phyloP scores from a whole-genome alignment of 2,329 filamentous ascomycete genomes.

The Penicillium sp. region DNA sequence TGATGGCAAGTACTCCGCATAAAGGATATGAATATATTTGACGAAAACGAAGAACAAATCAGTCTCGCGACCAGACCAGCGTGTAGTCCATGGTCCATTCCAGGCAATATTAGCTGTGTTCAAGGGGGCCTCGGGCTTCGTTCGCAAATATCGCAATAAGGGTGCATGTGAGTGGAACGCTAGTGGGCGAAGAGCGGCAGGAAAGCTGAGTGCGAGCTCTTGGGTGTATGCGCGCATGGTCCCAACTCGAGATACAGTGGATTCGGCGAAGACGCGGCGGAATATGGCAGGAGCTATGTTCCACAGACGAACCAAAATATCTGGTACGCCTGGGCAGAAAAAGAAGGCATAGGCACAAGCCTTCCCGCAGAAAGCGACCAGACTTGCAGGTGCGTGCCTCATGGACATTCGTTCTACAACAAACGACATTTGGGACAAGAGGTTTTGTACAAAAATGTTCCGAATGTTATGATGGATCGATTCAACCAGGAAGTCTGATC shows the following conservation, averaged over 20 bases:
- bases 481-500: slow-evolving; percentile 67
- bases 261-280: slow-evolving; percentile 69
- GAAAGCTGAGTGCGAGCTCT: slow-evolving; percentile 69
- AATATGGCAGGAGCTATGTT: slow-evolving; percentile 67
- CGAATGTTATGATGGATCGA: slow-evolving; percentile 86
- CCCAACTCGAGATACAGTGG: slow-evolving; percentile 60
- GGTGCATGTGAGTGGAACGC: slow-evolving; percentile 63
- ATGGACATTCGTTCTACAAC: slow-evolving; percentile 88
- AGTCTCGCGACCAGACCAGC: slow-evolving; percentile 84
- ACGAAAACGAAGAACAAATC: slow-evolving; percentile 90
- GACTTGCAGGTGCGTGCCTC: slow-evolving; percentile 67
- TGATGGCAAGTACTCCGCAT: slow-evolving; percentile 68
- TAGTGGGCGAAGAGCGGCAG: slow-evolving; percentile 62
- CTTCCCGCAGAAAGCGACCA: slow-evolving; percentile 86
- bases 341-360: slow-evolving; percentile 91
- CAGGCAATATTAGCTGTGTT: slow-evolving; percentile 74
- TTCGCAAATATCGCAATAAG: slow-evolving; percentile 61
- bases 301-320: slow-evolving; percentile 82
- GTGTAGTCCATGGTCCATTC: slow-evolving; percentile 79
- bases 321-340: slow-evolving; percentile 83
- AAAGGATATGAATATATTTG: slow-evolving; percentile 81
- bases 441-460: slow-evolving; percentile 80
- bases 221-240: slow-evolving; percentile 56
- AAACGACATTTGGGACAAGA: slow-evolving; percentile 79
- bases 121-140: slow-evolving; percentile 65